Evolutionary conservation across 345 rosid species (phyloP), one percentile per base, ranked within the genome.

Genomic region (Eutrema heterophyllum): DNA sequence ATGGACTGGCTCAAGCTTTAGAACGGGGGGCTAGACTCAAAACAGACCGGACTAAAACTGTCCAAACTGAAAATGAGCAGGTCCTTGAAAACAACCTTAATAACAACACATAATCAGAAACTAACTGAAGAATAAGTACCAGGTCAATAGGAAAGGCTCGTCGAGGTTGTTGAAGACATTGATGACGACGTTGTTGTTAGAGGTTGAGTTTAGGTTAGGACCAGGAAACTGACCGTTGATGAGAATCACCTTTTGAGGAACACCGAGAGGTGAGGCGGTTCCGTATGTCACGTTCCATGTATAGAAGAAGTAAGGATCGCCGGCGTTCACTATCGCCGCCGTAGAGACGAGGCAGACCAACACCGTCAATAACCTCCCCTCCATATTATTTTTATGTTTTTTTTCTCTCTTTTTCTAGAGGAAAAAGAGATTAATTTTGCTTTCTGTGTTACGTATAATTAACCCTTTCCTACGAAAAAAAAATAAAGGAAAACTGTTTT

Each of bases 181-280:
- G 76, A 91, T 2, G 53, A 87, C 78, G 1, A 91, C 8, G 55
- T 91, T 91, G 81, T 91, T 89, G 81, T 91, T 91, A 59, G 74
- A 60, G 7, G 96, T 89, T 61, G 90, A 83, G 80, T 91, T 91
- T 64, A 91, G 81, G 79, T 75, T 79, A 10, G 97, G 97, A 7
- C 96, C 97, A 0, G 97, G 97, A 46, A 89, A 91, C 41, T 89
- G 76, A 16, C 86, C 80, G 45, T 92, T 92, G 65, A 92, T 88
- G 12, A 92, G 90, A 67, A 92, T 92, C 24, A 67, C 94, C 50
- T 85, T 79, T 43, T 88, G 90, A 7, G 90, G 90, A 67, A 84
- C 78, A 0, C 94, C 92, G 49, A 88, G 79, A 32, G 79, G 79
- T 30, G 75, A 61, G 7, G 70, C 75, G 0, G 70, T 76, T 63